Conservation (phyloP, 768 basidiomycete species). For the Collybia sp. region DNA sequence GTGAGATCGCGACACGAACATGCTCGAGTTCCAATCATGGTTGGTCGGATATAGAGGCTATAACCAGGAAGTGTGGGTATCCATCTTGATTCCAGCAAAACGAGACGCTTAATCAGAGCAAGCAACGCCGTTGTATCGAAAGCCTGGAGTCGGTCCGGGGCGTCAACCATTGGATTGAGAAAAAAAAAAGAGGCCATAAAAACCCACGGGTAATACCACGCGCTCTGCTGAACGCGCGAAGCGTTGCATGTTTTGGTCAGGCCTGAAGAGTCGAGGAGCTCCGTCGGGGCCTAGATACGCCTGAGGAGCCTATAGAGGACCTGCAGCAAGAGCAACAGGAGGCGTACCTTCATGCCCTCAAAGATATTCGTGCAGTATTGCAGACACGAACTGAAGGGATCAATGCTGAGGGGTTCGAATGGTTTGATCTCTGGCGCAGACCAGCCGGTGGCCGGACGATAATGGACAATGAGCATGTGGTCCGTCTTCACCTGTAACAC, state of each 20-base stretch:
- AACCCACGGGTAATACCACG: slow-evolving; percentile 64
- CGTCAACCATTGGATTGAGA: background rate
- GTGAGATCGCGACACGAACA: slow-evolving; percentile 29
- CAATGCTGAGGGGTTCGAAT: slow-evolving; percentile 62
- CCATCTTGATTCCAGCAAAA: slow-evolving; percentile 74
- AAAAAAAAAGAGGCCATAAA: background rate
- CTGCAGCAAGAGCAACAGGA: background rate
- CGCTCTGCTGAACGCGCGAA: slow-evolving; percentile 66
- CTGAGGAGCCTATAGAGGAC: slow-evolving; percentile 22
- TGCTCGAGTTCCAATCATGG: slow-evolving; percentile 52
- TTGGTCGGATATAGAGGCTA: slow-evolving; percentile 86
- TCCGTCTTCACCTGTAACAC: slow-evolving; percentile 53
- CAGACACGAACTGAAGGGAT: slow-evolving; percentile 72
- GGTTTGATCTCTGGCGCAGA: slow-evolving; percentile 69
- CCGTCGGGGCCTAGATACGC: slow-evolving; percentile 74
- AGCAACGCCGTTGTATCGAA: slow-evolving; percentile 71
- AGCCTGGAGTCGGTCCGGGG: slow-evolving; percentile 26
- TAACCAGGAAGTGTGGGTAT: slow-evolving; percentile 71
- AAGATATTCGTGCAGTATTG: slow-evolving; percentile 87
- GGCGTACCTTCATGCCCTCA: slow-evolving; percentile 74
- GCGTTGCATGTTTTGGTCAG: slow-evolving; percentile 81
- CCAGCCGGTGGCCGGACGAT: slow-evolving; percentile 64
- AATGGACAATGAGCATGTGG: slow-evolving; percentile 73
- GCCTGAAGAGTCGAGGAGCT: slow-evolving; percentile 73
- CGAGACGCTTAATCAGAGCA: slow-evolving; percentile 71